A percentile compares a stretch with the other conserved stretches of the same genome.
Conservation (phyloP, 2,329 filamentous ascomycete genomes). For the Aureobasidium subglaciale region DNA sequence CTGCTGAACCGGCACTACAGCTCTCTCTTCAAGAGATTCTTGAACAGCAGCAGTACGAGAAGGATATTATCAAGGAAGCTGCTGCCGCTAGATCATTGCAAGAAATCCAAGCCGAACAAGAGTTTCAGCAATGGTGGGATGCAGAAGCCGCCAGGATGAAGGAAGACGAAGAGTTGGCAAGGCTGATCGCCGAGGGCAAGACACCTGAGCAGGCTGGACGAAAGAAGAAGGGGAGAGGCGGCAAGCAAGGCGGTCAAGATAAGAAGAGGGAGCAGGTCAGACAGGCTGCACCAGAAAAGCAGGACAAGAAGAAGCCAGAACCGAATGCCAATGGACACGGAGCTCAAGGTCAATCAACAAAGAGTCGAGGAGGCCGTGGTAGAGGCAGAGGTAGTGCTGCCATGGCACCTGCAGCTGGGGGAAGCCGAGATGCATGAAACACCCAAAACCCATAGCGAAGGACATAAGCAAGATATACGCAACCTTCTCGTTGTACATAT, state of each 20-base stretch:
- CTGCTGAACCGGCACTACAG: slow-evolving; percentile 57
- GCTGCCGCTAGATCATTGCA: slow-evolving; percentile 79
- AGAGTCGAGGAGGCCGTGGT: neutral
- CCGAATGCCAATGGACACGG: too few species aligned
- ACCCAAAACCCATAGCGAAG: too few species aligned
- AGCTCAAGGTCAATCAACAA: too few species aligned
- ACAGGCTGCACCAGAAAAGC: too few species aligned
- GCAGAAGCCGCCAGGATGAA: slow-evolving; percentile 64
- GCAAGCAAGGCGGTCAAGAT: slow-evolving; percentile 19
- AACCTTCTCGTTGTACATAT: too few species aligned
- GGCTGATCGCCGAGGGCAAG: slow-evolving; percentile 5
- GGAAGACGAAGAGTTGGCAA: slow-evolving; percentile 22
- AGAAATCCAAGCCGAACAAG: slow-evolving; percentile 94
- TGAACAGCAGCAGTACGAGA: slow-evolving; percentile 76
- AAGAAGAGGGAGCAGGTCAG: slow-evolving; percentile 15
- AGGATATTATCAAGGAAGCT: slow-evolving; percentile 71
- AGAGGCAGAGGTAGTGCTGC: slow-evolving; percentile 13
- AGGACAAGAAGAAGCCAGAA: too few species aligned
- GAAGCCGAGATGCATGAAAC: neutral
- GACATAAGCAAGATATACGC: too few species aligned
- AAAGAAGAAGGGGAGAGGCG: slow-evolving; percentile 22
- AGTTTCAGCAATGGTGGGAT: slow-evolving; percentile 96
- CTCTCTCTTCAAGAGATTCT: slow-evolving; percentile 84
- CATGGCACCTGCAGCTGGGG: slow-evolving; percentile 50
- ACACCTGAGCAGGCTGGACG: slow-evolving; percentile 10